Base-by-base conservation (phyloP, 768 basidiomycete genomes). In the Calocybe indica region DNA sequence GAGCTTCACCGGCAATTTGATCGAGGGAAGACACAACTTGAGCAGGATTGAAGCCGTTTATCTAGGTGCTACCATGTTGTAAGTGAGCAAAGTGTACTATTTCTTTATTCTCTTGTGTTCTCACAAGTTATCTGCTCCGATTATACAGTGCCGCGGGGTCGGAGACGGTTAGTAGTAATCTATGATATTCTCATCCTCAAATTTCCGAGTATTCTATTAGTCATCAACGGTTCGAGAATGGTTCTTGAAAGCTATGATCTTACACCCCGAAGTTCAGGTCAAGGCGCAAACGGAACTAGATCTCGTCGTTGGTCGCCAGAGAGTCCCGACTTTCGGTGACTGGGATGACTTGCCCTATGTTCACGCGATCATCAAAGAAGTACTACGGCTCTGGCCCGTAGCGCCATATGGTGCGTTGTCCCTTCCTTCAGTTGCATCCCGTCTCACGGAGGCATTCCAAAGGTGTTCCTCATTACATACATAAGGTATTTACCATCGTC, bases 211-310 rank as follows among this genome's bases (percentile, higher is more conserved):
- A 40, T 11, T 13, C 11, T 37, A 28, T 33, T 22, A 71, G 71
- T 70, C 67, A 14, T 62, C 66, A 6, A 62, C 70, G 2, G 59
- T 61, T 6, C 15, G 71, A 40, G 50, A 60, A 2, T 64, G 65
- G n/a, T 69, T 74, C 51, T 51, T 72, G 40, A 58, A 70, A 13
- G 55, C 65, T 6, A 71, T 74, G 69, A 54, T 62, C 5, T 45
- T 64, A 6, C 48, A 71, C 43, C 74, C 72, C 1, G 68, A 70
- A 1, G 61, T 65, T 1, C 68, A 70, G 54, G 55, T 50, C 44
- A 62, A 61, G 15, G 72, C 69, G 1, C 72, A 75, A 42, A 52
- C 50, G 6, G 74, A 73, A 40, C 58, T 76, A 8, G 71, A 75
- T 32, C 38, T 43, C 1, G 56, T 71, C 8, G 45, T 62, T 12